Evolutionary conservation across 108 stramenopile species (phyloP).

Genomic region (Aureococcus anophagefferens): DNA sequence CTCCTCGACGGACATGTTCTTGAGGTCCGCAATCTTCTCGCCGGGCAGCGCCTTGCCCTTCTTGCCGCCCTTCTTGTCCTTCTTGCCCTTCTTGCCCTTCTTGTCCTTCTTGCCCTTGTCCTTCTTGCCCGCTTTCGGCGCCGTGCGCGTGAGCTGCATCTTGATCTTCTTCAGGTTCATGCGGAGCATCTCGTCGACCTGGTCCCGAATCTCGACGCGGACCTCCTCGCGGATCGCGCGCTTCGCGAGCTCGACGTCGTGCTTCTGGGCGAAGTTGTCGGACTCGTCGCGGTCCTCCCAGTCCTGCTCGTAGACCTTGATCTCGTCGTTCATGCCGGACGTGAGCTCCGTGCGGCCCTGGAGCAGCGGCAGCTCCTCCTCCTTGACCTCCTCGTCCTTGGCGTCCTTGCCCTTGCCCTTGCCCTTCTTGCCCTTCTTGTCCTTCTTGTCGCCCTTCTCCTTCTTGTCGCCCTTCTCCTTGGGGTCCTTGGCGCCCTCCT

Average conservation of each 20-base stretch:
- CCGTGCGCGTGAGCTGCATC: slow-evolving; percentile 26
- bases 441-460: slow-evolving; percentile 28
- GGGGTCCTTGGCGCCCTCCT: slow-evolving; percentile 22
- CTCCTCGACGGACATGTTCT: slow-evolving; percentile 50
- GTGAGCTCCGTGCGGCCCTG: slow-evolving; percentile 44
- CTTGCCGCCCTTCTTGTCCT: slow-evolving; percentile 51
- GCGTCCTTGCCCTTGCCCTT: slow-evolving; percentile 25
- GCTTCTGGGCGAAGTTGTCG: slow-evolving; percentile 52
- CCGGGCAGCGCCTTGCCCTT: slow-evolving; percentile 69
- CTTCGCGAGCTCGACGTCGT: slow-evolving; percentile 63
- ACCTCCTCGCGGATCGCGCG: slow-evolving; percentile 52
- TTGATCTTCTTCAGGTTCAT: slow-evolving; percentile 61
- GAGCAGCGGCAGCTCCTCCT: slow-evolving; percentile 32
- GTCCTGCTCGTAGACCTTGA: slow-evolving; percentile 39
- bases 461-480: slow-evolving; percentile 10
- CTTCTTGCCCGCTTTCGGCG: slow-evolving; percentile 31
- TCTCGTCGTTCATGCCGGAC: slow-evolving; percentile 22
- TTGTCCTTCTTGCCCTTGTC: slow-evolving; percentile 46
- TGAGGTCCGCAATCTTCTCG: slow-evolving; percentile 47
- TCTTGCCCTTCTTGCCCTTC: slow-evolving; percentile 32
- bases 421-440: slow-evolving; percentile 32
- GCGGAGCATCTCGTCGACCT: slow-evolving; percentile 65
- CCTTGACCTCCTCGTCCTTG: slow-evolving; percentile 16
- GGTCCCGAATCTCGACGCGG: slow-evolving; percentile 32
- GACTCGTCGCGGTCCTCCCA: slow-evolving; percentile 58